Evolutionary conservation across 2,329 filamentous ascomycete genomes (phyloP), one percentile per base, ranked within the genome.

Genomic region (Paecilomyces variotii): DNA sequence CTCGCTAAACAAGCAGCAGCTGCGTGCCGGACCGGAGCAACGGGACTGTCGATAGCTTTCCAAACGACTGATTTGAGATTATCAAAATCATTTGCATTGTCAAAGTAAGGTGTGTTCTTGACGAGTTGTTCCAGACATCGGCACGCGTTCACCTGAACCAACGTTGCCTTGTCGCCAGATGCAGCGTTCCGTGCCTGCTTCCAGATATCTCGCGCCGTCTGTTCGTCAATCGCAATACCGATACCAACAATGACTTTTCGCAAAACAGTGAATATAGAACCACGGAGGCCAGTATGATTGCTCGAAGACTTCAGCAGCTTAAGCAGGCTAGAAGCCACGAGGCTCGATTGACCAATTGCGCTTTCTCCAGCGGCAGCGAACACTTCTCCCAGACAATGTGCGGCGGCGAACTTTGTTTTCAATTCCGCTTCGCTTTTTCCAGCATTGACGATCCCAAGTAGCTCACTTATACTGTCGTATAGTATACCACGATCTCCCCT

Each of bases 311-410:
- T 97, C 62, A 96, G 76, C 0, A 92, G 79, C 74, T 92, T 95
- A 58, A 96, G 68, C 56, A 96, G 76, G 4, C 86, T 84, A 10
- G 85, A 82, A 65, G 87, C 90, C 14, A 87, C 85, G 60, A 96
- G 76, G 58, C 87, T 86, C 61, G 94, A 90, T 60, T 96, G 79
- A 62, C 88, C 87, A 72, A 96, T 90, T 54, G 90, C 91, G 73
- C 93, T 97, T 73, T 97, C 94, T 57, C 94, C 94, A 2, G 93
- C 93, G n/a, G 89, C 85, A 59, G 88, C 89, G 74, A 92, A 97
- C 34, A 97, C 85, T 69, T 94, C 88, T 32, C 94, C 94, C 65
- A 99, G 73, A 70, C 91, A 96, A 70, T 88, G 85, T 45, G 90
- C 88, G 25, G 93, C 93, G 4, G 91, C 91, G 82, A 97, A 92